Percentiles rank a stretch among this genome's conserved stretches.
phyloP scores from a whole-genome alignment of 192 early-diverging fungal genomes.

The Coemansia furcata region DNA sequence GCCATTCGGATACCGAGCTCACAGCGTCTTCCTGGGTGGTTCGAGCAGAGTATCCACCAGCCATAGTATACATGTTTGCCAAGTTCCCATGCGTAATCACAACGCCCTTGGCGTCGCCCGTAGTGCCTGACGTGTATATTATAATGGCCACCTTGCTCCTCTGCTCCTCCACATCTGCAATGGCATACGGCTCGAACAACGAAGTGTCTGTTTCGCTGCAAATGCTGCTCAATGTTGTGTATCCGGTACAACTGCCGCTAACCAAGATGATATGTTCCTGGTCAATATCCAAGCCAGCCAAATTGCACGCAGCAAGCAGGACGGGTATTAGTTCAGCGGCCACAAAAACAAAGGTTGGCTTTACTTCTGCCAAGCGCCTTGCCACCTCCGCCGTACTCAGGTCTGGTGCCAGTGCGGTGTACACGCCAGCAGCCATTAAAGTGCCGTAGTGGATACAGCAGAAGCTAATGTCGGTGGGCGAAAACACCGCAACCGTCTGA shows the following conservation, averaged over 20 bases:
- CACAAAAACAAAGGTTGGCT: conserved; percentile 17
- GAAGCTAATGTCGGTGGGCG: conserved; percentile 12
- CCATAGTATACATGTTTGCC: conserved; percentile 10
- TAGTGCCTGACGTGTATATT: conserved; percentile 40
- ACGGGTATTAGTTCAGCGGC: conserved; percentile 15
- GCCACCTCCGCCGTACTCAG: not conserved
- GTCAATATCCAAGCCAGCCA: not conserved
- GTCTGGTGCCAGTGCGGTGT: conserved; percentile 14
- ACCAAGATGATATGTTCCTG: conserved; percentile 3
- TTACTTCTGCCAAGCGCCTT: conserved; percentile 4
- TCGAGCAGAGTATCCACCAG: conserved; percentile 9
- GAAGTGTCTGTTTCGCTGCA: not conserved
- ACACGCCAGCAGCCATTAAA: conserved; percentile 33
- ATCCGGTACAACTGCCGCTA: not conserved
- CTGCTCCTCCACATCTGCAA: not conserved
- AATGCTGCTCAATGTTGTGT: not conserved
- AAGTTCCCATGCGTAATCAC: conserved; percentile 45
- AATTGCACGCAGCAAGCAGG: conserved; percentile 1
- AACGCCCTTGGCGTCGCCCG: conserved; percentile 35
- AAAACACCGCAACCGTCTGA: conserved; percentile 10
- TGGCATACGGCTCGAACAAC: not conserved
- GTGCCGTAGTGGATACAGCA: conserved; percentile 26
- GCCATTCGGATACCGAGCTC: not conserved
- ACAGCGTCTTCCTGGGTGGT: not conserved
- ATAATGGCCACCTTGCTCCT: conserved; percentile 23